Evolutionary conservation across 495 filamentous ascomycete species (phyloP), one percentile per base, ranked within the genome.

Genomic region (Choiromyces venosus): DNA sequence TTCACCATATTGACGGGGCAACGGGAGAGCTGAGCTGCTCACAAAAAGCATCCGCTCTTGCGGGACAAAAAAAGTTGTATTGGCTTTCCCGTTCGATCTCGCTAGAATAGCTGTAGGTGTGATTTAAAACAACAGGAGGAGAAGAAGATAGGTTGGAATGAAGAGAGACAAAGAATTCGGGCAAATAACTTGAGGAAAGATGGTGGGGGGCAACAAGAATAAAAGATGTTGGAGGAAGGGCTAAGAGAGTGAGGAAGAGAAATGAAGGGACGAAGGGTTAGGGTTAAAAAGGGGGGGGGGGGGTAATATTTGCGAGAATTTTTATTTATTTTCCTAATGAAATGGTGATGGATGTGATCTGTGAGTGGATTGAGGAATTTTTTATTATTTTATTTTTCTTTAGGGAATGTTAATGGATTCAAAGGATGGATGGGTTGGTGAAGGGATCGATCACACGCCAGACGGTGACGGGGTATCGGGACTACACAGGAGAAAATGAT

Each of bases 1-100:
- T 72, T 76, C n/a, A 74, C 39, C 75, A 77, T 77, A 37, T 33
- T 46, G 37, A 44, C 44, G 37, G 64, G 39, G 37, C 38, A 40
- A 33, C 29, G 70, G 56, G 21, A 29, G 14, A 3, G 21, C 35
- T 39, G 25, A 52, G 44, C 44, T 52, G 44, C 44, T 52, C 44
- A n/a, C 5, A 25, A 10, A 25, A 10, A 52, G 21, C 44, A 52
- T 52, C 44, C 44, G 44, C n/a, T n/a, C 44, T 9, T 19, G 44
- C 19, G 21, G 44, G 44, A 52, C n/a, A 52, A 4, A 52, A 52
- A 52, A n/a, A 10, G 21, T 52, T 52, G 44, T 19, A 52, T 52
- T 52, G 44, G 44, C 44, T 52, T 25, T 52, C 44, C 44, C 44
- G 44, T 21, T 52, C 44, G 44, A 52, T 52, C 44, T 52, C 18